Conservation (phyloP, 257 asterid species). For the Salvia rosmarinus region DNA sequence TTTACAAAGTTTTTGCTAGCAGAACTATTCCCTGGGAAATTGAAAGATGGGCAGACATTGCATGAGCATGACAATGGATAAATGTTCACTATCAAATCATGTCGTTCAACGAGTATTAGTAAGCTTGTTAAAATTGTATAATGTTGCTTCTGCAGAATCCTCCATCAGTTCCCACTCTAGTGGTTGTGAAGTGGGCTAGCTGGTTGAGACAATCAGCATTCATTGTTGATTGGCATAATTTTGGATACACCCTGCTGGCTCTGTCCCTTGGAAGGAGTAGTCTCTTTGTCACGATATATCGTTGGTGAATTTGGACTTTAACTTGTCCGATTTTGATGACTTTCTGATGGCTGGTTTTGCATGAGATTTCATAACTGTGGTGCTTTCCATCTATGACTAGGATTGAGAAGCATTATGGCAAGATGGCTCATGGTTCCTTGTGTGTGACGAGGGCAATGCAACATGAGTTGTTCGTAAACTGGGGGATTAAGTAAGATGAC, state of each 20-base stretch:
- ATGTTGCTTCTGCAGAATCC: slow-evolving; percentile 73
- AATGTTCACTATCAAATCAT: neutral
- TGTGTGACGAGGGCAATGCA: slow-evolving; percentile 98
- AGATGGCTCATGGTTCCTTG: slow-evolving; percentile 87
- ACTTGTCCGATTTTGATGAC: slow-evolving; percentile 11
- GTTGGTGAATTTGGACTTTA: slow-evolving; percentile 55
- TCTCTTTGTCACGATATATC: slow-evolving; percentile 73
- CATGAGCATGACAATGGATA: neutral
- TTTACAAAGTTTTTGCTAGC: slow-evolving; percentile 12
- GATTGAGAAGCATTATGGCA: slow-evolving; percentile 90
- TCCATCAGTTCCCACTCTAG: slow-evolving; percentile 96
- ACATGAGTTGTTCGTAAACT: slow-evolving; percentile 89
- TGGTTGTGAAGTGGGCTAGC: slow-evolving; percentile 92
- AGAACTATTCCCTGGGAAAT: neutral
- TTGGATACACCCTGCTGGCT: slow-evolving; percentile 87
- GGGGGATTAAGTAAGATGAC: slow-evolving; percentile 80
- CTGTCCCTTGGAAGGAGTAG: slow-evolving; percentile 83
- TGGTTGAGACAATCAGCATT: slow-evolving; percentile 75
- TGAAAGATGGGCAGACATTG: slow-evolving; percentile 28
- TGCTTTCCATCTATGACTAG: slow-evolving; percentile 49
- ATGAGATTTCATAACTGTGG: slow-evolving; percentile 17
- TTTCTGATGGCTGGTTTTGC: slow-evolving; percentile 29
- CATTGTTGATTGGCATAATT: slow-evolving; percentile 94
- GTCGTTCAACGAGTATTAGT: neutral
- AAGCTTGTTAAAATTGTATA: slow-evolving; percentile 21